Evolutionary conservation across 352 stramenopile genomes (phyloP), one percentile per base, ranked within the genome.

Genomic region (Phytophthora ramorum): DNA sequence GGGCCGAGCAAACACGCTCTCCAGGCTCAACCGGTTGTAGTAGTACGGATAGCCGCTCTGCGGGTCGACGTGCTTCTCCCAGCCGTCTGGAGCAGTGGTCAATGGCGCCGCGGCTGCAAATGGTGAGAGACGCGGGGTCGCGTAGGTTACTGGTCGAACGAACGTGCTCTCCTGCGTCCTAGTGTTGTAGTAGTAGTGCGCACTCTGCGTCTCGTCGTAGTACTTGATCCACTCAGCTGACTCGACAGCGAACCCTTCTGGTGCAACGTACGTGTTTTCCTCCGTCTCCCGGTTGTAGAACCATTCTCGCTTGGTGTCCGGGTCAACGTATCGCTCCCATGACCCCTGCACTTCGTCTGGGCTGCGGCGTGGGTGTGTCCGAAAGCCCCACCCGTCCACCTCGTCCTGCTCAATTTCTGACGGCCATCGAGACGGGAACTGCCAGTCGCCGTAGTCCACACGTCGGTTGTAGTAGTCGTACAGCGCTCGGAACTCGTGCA

Each of bases 401-500:
- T 97, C 92, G 66, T 97, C 91, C 66, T 98, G 91, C 44, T 85
- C 74, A 34, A 98, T 84, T 63, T 98, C 93, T 12, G 84, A 87
- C 4, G 92, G 91, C 93, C 93, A 98, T 2, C 81, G 76, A 28
- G 87, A 97, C 24, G 91, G 91, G 68, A 97, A 97, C 40, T 98
- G 91, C 60, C 86, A 84, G 20, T 97, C 84, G 22, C 81, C 89
- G 53, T 98, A 98, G 76, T 98, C 95, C 37, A 98, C 76, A 28
- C 95, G 84, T 45, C 81, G 89, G 12, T 81, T 92, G 62, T 97
- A 97, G 65, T 80, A 97, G 66, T 98, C 95, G 66, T 97, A 98
- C 0, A 98, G 64, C 22, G 81, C 79, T 41, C 91, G 83, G 63
- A 97, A 98, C 17, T 72, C 63, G 75, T 98, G 94, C 3, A 55